Conservation (phyloP, 1,284 basidiomycete genomes). For the Tilletia indica region DNA sequence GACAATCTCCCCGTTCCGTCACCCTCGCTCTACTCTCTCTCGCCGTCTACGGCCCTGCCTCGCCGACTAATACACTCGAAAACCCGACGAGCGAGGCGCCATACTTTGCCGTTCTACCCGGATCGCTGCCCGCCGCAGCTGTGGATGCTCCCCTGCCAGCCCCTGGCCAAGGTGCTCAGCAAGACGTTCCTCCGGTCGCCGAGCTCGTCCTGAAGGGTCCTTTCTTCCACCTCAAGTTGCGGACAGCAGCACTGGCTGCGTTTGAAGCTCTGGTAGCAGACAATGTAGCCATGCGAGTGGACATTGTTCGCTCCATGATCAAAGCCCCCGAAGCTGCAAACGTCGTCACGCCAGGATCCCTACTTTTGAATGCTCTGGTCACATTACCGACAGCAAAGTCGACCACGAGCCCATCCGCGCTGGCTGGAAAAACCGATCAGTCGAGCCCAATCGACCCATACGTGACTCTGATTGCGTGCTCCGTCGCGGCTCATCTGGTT, state of each 20-base stretch:
- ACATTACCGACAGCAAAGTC: neutral
- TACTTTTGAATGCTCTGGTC: constrained; percentile 5
- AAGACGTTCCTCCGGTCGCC: neutral
- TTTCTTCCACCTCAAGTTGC: constrained; percentile 27
- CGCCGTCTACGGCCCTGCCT: constrained; percentile 33
- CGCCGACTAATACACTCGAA: constrained; percentile 11
- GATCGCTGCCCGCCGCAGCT: neutral
- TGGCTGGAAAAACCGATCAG: neutral
- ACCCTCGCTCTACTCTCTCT: constrained; percentile 34
- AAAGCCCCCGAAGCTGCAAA: neutral
- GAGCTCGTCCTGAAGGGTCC: neutral
- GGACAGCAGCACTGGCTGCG: constrained; percentile 44
- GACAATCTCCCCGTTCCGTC: constrained; percentile 34
- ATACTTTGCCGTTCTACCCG: constrained; percentile 5
- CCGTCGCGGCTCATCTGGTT: constrained; percentile 60
- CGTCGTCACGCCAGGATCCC: neutral
- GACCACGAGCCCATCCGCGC: neutral
- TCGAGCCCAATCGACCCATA: constrained; percentile 60
- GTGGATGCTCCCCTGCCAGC: neutral
- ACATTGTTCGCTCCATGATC: constrained; percentile 62
- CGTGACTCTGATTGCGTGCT: constrained; percentile 48
- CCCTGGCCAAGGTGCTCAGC: neutral
- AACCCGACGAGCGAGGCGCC: constrained; percentile 13
- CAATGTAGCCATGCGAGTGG: constrained; percentile 57
- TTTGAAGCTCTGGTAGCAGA: constrained; percentile 53